A percentile compares a stretch with the other conserved stretches of the same genome.
Conservation (phyloP, 495 filamentous ascomycete genomes). For the Sporormia fimetaria region DNA sequence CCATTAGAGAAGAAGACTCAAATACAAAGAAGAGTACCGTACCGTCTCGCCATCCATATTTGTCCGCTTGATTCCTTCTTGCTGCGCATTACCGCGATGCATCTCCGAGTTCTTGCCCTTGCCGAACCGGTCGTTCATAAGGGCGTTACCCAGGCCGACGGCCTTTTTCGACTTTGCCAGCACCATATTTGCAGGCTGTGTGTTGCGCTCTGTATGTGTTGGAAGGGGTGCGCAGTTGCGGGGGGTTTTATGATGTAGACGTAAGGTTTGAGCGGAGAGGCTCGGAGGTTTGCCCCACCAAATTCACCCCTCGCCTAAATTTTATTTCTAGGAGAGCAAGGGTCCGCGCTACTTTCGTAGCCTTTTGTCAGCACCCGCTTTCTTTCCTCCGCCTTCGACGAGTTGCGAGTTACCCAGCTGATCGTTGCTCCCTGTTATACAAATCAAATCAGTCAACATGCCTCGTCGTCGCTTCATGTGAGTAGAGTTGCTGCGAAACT, state of each 20-base stretch:
- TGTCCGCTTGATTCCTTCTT: constrained; percentile 28
- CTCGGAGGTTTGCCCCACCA: constrained; percentile 8
- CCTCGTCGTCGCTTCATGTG: constrained; percentile 84
- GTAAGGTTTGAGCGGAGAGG: neutral
- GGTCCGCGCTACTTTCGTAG: neutral
- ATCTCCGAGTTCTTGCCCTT: constrained; percentile 68
- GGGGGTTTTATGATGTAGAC: neutral
- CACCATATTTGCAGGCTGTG: too few species aligned
- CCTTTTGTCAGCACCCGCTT: constrained; percentile 24
- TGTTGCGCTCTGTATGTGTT: too few species aligned
- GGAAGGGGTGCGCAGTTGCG: neutral
- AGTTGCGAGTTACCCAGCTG: too few species aligned
- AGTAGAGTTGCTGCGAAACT: constrained; percentile 27
- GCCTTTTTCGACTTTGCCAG: constrained; percentile 89
- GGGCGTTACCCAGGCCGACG: constrained; percentile 81
- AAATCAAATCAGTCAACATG: constrained; percentile 39
- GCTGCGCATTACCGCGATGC: constrained; percentile 28
- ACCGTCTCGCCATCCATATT: constrained; percentile 26
- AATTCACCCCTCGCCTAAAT: constrained; percentile 23
- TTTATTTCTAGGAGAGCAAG: constrained; percentile 1
- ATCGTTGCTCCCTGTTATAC: neutral
- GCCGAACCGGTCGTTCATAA: constrained; percentile 91
- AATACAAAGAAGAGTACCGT: constrained; percentile 1
- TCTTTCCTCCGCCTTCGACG: constrained; percentile 22
- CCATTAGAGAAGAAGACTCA: neutral